Evolutionary conservation across 257 asterid genomes (phyloP).

Genomic region (Fraxinus quadrangulata): DNA sequence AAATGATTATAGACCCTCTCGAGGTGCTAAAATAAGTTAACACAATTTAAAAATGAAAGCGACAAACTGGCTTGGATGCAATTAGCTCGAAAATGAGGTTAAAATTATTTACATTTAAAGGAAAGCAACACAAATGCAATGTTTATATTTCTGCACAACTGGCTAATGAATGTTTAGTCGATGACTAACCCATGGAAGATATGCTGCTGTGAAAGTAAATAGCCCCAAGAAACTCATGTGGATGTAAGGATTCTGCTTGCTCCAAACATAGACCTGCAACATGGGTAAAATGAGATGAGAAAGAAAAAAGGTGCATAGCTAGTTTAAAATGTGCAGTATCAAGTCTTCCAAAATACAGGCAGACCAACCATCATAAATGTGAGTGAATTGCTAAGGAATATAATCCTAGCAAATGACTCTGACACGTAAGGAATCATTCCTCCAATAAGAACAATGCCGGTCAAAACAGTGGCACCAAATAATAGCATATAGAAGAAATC

Average conservation of each 20-base stretch:
- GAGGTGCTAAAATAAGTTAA: neutral
- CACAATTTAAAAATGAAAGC: neutral
- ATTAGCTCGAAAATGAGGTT: neutral
- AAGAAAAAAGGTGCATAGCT: constrained; percentile 14
- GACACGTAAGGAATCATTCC: constrained; percentile 98
- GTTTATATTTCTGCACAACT: neutral
- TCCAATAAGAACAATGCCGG: constrained; percentile 88
- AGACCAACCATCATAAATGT: constrained; percentile 97
- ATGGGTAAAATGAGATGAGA: constrained; percentile 11
- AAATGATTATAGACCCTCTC: constrained; percentile 8
- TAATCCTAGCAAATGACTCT: constrained; percentile 86
- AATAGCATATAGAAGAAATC: constrained; percentile 96
- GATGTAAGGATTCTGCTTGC: constrained; percentile 97
- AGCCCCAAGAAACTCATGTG: constrained; percentile 99
- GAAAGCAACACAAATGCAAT: constrained; percentile 14
- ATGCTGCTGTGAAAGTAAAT: constrained; percentile 97
- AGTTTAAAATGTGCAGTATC: neutral
- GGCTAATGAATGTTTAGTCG: constrained; percentile 20
- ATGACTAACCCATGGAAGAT: constrained; percentile 92
- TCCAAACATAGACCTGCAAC: constrained; percentile 94
- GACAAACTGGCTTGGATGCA: neutral
- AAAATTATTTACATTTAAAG: neutral
- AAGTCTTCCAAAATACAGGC: constrained; percentile 15
- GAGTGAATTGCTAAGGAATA: constrained; percentile 97
- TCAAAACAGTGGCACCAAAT: constrained; percentile 90